These are phyloP conservation scores for Corymbia citriodora DNA, from an alignment of 441 rosid species.

Conservation along the genomic window DNA sequence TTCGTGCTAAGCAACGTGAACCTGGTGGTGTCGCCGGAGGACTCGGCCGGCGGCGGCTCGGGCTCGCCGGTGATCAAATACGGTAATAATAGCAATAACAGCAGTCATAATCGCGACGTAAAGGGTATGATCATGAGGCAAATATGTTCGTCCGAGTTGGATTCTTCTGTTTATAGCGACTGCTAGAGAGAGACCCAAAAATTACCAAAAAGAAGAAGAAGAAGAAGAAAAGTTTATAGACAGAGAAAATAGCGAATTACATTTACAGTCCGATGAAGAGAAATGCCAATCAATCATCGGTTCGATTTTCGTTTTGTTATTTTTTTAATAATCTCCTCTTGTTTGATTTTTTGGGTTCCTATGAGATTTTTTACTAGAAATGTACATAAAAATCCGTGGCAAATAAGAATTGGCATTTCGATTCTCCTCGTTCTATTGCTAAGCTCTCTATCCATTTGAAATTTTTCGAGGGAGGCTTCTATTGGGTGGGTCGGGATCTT, in stretches of 20 bases:
- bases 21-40: conserved; percentile 37
- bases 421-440: not conserved
- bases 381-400: not conserved
- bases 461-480: not conserved
- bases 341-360: not conserved
- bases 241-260: not conserved
- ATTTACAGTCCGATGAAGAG: not conserved
- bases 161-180: conserved; percentile 61
- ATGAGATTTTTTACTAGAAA: not conserved
- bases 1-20: conserved; percentile 41
- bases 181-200: conserved; percentile 20
- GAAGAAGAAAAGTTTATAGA: not conserved
- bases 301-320: not conserved
- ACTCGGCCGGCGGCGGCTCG: conserved; percentile 31
- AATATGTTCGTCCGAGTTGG: conserved; percentile 53
- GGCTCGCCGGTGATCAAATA: conserved; percentile 17
- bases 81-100: conserved; percentile 30
- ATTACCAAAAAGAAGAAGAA: fast-evolving
- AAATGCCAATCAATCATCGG: not conserved
- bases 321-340: not conserved
- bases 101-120: conserved; percentile 15
- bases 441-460: too few species aligned
- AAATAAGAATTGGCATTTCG: not conserved
- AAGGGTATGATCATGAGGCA: conserved; percentile 44
- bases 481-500: not conserved